Evolutionary conservation across 2,329 filamentous ascomycete genomes (phyloP), one percentile per base, ranked within the genome.

Genomic region (Fusarium sp.): DNA sequence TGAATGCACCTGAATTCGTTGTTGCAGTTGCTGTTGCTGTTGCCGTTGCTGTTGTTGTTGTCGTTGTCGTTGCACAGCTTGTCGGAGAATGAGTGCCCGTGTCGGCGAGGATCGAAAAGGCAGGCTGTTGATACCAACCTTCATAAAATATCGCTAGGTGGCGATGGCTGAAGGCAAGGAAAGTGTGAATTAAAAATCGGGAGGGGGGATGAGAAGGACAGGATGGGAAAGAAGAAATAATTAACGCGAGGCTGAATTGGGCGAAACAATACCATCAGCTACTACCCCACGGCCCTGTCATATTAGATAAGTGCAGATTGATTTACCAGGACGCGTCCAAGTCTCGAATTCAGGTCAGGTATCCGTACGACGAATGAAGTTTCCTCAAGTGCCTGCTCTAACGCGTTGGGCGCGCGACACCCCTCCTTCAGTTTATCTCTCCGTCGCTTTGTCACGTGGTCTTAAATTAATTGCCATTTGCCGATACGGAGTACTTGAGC

Each of bases 31-130:
- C 20, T 40, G 39, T 8, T 23, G 22, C 20, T 22, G 20, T 22
- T 22, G n/a, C n/a, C n/a, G n/a, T n/a, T n/a, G n/a, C n/a, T n/a
- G n/a, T n/a, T 20, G 20, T 43, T 68, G 59, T 30, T 59, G 49
- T 43, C 68, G 59, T 30, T 44, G 44, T 46, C 17, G 74, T 25
- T 55, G 65, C 41, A 64, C 48, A 57, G 70, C 67, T 73, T 48
- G 70, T 40, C 55, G 71, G 45, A 73, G 48, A 53, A 75, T 51
- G 67, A 65, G 69, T 61, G 73, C 72, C 56, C 68, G 68, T 67
- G 76, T 72, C 75, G 77, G 76, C 75, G 79, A 80, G 78, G 78
- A 77, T 76, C 78, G 74, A 54, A 75, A 51, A 37, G 71, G 58
- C 30, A 79, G 73, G 62, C 70, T 68, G 56, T 66, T 51, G 53